Evolutionary conservation across 805 yeast species (phyloP).

Genomic region (Metschnikowia noctiluminum): DNA sequence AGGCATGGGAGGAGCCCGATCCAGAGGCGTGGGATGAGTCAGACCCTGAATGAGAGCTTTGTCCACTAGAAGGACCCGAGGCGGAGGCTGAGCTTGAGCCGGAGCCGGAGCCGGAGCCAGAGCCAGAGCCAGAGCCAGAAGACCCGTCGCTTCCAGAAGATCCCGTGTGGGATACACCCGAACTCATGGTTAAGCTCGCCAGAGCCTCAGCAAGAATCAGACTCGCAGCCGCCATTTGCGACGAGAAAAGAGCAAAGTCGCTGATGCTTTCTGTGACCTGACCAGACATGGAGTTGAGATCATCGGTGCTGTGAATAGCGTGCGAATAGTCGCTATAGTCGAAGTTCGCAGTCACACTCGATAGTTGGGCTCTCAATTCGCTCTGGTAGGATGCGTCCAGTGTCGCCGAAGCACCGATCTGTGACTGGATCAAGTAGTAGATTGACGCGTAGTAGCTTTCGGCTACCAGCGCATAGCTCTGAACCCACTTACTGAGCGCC

Average conservation of each 20-base stretch:
- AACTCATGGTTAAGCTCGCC: not conserved
- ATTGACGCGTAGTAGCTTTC: constrained; percentile 1
- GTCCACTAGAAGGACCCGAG: not conserved
- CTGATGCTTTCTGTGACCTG: not conserved
- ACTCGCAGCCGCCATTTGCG: not conserved
- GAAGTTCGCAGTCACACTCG: constrained; percentile 1
- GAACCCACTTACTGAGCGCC: constrained; percentile 6
- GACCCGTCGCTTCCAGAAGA: too few species aligned
- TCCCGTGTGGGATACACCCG: not conserved
- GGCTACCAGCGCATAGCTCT: constrained; percentile 1
- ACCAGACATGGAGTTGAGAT: not conserved
- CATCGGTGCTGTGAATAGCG: not conserved
- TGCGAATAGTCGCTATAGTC: not conserved
- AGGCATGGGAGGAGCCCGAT: not conserved
- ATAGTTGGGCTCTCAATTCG: not conserved
- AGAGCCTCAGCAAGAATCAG: not conserved
- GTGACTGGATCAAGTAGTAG: not conserved
- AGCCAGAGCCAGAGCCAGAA: too few species aligned
- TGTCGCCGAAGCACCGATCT: not conserved
- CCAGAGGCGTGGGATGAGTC: not conserved
- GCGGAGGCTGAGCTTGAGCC: not conserved
- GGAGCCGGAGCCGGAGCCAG: not conserved
- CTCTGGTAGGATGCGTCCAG: not conserved
- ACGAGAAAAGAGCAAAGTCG: not conserved
- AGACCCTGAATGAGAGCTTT: not conserved